A percentile compares a stretch with the other conserved stretches of the same genome.
Conservation (phyloP, 352 stramenopile genomes). For the Globisporangium acanthophoron region DNA sequence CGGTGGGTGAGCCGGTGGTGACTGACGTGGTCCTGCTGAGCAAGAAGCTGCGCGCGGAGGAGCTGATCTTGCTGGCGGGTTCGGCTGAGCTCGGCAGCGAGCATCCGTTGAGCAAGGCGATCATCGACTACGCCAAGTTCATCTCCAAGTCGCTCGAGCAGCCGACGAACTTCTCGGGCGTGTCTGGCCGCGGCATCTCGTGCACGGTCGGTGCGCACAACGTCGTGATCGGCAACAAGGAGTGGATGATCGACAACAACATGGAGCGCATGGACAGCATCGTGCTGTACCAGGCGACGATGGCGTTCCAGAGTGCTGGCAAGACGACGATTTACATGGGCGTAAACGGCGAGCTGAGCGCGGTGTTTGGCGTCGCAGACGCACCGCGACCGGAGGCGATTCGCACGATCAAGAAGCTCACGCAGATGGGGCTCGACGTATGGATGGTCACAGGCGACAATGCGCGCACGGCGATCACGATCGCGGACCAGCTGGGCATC, state of each 20-base stretch:
- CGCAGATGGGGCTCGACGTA: constrained; percentile 90
- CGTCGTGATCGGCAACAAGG: constrained; percentile 91
- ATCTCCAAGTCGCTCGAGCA: constrained; percentile 72
- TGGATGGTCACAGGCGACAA: constrained; percentile 99
- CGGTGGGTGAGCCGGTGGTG: constrained; percentile 86
- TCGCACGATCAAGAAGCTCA: constrained; percentile 87
- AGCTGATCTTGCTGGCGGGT: constrained; percentile 84
- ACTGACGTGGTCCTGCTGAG: constrained; percentile 80
- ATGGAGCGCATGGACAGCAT: constrained; percentile 69
- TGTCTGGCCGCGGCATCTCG: constrained; percentile 87
- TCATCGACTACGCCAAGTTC: constrained; percentile 90
- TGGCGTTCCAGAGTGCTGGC: constrained; percentile 85
- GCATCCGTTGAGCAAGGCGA: constrained; percentile 92
- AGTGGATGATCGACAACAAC: constrained; percentile 83
- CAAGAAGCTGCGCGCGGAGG: constrained; percentile 72
- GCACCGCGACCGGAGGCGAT: constrained; percentile 89
- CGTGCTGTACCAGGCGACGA: constrained; percentile 61
- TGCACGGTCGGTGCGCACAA: constrained; percentile 62
- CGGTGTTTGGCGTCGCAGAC: constrained; percentile 83
- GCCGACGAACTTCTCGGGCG: constrained; percentile 67
- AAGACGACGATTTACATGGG: constrained; percentile 95
- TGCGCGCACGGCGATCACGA: constrained; percentile 87
- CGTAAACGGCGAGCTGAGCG: constrained; percentile 71
- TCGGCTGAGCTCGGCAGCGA: constrained; percentile 92
- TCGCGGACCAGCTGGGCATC: constrained; percentile 93